These are phyloP conservation scores for Fusarium dimerum DNA, from an alignment of 2,329 filamentous ascomycete genomes.

Conservation along the genomic window DNA sequence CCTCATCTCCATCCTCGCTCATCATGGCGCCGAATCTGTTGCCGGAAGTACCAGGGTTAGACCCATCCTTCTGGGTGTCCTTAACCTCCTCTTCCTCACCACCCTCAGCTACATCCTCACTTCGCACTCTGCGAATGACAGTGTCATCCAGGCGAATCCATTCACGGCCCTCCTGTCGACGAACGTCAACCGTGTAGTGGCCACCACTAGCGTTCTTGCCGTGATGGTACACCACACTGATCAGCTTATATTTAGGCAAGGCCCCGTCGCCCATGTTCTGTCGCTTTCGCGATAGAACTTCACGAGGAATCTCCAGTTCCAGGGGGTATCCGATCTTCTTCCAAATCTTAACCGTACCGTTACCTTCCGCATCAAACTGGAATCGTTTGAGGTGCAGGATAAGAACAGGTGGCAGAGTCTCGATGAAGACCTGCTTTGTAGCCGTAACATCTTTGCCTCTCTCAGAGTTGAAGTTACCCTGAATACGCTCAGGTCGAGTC, in stretches of 20 bases:
- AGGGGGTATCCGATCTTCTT: slow-evolving; percentile 96
- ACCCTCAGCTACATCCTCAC: slow-evolving; percentile 85
- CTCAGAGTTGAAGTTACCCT: slow-evolving; percentile 80
- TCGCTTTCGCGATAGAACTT: slow-evolving; percentile 77
- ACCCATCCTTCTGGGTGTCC: slow-evolving; percentile 42
- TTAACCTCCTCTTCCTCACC: slow-evolving; percentile 77
- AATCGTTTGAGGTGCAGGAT: slow-evolving; percentile 97
- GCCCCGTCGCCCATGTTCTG: slow-evolving; percentile 64
- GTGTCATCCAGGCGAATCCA: slow-evolving; percentile 98
- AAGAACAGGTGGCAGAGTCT: slow-evolving; percentile 84
- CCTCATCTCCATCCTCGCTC: slow-evolving; percentile 68
- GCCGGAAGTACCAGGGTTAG: slow-evolving; percentile 43
- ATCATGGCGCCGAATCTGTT: slow-evolving; percentile 76
- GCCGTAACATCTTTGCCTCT: slow-evolving; percentile 75
- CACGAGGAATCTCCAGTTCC: slow-evolving; percentile 89
- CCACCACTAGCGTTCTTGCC: slow-evolving; percentile 95
- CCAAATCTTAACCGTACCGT: slow-evolving; percentile 93
- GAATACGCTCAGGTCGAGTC: slow-evolving; percentile 80
- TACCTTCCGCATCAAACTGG: slow-evolving; percentile 82
- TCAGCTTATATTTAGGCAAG: slow-evolving; percentile 81
- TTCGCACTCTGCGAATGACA: slow-evolving; percentile 77
- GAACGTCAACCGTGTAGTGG: slow-evolving; percentile 97
- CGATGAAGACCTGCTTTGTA: slow-evolving; percentile 94
- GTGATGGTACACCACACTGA: slow-evolving; percentile 93
- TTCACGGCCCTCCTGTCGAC: slow-evolving; percentile 89